Percentiles rank a stretch among this genome's conserved stretches.
Evolutionary conservation across 176 grass and related monocot genomes (phyloP).

Genomic region (Oryza meridionalis): DNA sequence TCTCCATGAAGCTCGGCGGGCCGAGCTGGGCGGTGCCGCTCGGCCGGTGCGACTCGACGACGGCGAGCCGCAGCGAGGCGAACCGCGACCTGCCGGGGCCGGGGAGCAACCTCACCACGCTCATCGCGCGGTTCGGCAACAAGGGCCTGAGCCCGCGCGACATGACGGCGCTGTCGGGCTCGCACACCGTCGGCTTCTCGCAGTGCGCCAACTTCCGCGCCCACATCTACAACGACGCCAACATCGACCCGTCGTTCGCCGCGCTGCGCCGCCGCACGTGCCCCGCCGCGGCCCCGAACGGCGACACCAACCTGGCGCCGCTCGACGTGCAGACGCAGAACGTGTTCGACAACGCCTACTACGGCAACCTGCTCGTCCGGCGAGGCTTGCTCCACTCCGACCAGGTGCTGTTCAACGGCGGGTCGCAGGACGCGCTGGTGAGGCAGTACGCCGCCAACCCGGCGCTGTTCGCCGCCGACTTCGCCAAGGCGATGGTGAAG

Average conservation of each 20-base stretch:
- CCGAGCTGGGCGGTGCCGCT: constrained; percentile 66
- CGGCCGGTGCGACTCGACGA: constrained; percentile 70
- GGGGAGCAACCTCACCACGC: constrained; percentile 26
- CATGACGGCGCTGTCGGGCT: constrained; percentile 77
- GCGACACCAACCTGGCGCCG: constrained; percentile 56
- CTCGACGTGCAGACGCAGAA: constrained; percentile 55
- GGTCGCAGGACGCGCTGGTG: constrained; percentile 60
- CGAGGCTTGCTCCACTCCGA: constrained; percentile 72
- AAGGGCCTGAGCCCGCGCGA: constrained; percentile 56
- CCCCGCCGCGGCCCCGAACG: not conserved
- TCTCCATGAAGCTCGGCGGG: constrained; percentile 61
- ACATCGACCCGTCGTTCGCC: constrained; percentile 57
- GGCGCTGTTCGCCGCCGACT: constrained; percentile 35
- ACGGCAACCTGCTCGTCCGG: constrained; percentile 44
- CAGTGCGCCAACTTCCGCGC: constrained; percentile 66
- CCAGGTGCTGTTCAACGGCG: constrained; percentile 73
- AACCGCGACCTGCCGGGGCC: constrained; percentile 64
- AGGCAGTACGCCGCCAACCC: constrained; percentile 24
- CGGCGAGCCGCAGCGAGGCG: constrained; percentile 51
- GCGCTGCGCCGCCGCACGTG: constrained; percentile 32
- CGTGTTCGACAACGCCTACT: constrained; percentile 70
- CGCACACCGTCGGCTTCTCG: constrained; percentile 73
- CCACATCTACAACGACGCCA: constrained; percentile 68
- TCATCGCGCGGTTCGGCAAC: constrained; percentile 48
- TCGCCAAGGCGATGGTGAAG: constrained; percentile 56